Evolutionary conservation across 352 stramenopile species (phyloP).

Genomic region (Pythium dissotocum): DNA sequence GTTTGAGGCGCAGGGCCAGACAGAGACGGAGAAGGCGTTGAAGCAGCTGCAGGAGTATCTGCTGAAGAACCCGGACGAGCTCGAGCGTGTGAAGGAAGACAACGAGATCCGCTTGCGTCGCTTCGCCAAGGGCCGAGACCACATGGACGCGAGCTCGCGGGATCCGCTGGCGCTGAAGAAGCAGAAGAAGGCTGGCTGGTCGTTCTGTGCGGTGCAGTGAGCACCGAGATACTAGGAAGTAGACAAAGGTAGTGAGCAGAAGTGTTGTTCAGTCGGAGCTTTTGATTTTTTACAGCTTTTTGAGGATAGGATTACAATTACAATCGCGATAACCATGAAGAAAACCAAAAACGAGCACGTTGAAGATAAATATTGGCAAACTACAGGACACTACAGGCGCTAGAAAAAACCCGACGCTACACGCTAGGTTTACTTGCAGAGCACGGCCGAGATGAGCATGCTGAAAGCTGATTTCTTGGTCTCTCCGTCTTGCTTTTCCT

Average conservation of each 20-base stretch:
- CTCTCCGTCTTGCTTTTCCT: conserved; percentile 13
- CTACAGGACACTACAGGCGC: not conserved
- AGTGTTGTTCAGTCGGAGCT: not conserved
- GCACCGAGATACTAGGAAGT: not conserved
- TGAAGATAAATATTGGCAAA: conserved; percentile 3
- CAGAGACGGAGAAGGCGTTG: conserved; percentile 76
- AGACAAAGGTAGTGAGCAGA: not conserved
- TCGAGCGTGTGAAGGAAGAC: conserved; percentile 79
- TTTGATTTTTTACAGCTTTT: conserved; percentile 1
- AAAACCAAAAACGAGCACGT: not conserved
- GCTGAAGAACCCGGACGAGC: conserved; percentile 64
- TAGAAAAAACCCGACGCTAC: not conserved
- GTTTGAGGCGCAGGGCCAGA: conserved; percentile 64
- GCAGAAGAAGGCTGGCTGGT: conserved; percentile 15
- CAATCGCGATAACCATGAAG: not conserved
- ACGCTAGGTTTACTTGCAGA: conserved; percentile 34
- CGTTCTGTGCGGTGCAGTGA: conserved; percentile 25
- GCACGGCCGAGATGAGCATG: conserved; percentile 50
- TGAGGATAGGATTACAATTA: not conserved
- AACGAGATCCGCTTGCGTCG: conserved; percentile 79
- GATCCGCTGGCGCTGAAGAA: conserved; percentile 35
- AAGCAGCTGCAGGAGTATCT: conserved; percentile 65
- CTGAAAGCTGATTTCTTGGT: conserved; percentile 35
- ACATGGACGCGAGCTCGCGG: conserved; percentile 65
- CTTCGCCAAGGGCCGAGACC: conserved; percentile 76